Evolutionary conservation across 495 filamentous ascomycete species (phyloP).

Genomic region (Penicillium steckii): DNA sequence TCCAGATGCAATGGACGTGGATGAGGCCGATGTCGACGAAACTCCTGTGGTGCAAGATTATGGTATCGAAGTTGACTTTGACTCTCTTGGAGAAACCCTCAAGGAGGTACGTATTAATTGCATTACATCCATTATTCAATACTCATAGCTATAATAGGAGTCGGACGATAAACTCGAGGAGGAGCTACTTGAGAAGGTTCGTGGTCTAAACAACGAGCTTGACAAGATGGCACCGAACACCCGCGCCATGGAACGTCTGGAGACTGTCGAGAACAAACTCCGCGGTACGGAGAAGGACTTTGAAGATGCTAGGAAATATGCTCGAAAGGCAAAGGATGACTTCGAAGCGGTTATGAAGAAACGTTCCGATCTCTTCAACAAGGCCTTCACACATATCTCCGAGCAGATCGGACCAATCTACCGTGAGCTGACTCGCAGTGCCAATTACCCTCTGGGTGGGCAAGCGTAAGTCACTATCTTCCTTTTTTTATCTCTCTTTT

Average conservation of each 20-base stretch:
- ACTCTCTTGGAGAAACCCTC: constrained; percentile 79
- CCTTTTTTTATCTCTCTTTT: background rate
- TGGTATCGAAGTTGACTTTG: constrained; percentile 90
- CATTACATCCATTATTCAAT: background rate
- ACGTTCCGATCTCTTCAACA: constrained; percentile 89
- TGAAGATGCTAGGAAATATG: constrained; percentile 71
- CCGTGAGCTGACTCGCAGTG: constrained; percentile 84
- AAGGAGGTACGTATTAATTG: constrained; percentile 58
- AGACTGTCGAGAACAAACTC: constrained; percentile 79
- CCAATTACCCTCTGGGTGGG: constrained; percentile 84
- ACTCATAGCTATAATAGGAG: constrained; percentile 47
- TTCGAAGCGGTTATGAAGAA: constrained; percentile 79
- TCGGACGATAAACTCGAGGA: constrained; percentile 72
- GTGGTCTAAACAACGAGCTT: constrained; percentile 69
- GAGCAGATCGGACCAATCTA: constrained; percentile 93
- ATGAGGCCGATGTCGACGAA: constrained; percentile 56
- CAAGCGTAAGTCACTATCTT: constrained; percentile 59
- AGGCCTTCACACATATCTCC: constrained; percentile 90
- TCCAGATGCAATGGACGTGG: constrained; percentile 84
- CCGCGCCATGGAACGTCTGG: constrained; percentile 89
- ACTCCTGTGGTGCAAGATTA: constrained; percentile 70
- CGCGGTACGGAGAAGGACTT: constrained; percentile 85
- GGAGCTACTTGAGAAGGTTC: constrained; percentile 75
- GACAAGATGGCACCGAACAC: constrained; percentile 95
- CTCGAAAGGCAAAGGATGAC: constrained; percentile 72